A percentile compares a stretch with the other conserved stretches of the same genome.
Conservation (phyloP, 768 basidiomycete genomes). For the Suillus americanus region DNA sequence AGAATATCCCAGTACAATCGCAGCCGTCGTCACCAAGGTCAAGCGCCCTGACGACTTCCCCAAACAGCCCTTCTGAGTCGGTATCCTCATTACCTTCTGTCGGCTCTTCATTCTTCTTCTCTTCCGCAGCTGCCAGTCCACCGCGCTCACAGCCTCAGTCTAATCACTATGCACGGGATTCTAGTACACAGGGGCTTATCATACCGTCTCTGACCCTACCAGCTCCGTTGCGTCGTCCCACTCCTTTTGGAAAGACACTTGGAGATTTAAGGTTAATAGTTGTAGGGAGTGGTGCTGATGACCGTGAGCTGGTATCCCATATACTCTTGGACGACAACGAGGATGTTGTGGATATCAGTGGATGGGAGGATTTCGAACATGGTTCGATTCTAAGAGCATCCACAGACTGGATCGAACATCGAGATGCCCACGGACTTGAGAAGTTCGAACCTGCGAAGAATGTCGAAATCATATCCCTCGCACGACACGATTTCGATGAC, state of each 20-base stretch:
- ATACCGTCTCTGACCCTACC: conserved; percentile 71
- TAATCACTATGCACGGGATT: conserved; percentile 35
- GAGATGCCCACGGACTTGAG: conserved; percentile 63
- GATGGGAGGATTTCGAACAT: conserved; percentile 51
- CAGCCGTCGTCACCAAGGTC: conserved; percentile 49
- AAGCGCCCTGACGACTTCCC: conserved; percentile 53
- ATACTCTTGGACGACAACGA: conserved; percentile 64
- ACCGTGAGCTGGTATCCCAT: conserved; percentile 38
- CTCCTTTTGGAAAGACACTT: conserved; percentile 66
- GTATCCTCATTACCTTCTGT: conserved; percentile 73
- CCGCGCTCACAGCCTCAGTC: conserved; percentile 48
- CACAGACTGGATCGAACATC: conserved; percentile 72
- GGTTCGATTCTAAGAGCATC: conserved; percentile 55
- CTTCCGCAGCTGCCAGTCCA: conserved; percentile 68
- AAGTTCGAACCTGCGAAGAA: conserved; percentile 65
- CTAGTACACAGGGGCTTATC: conserved; percentile 52
- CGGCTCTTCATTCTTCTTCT: conserved; percentile 76
- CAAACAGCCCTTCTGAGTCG: conserved; percentile 63
- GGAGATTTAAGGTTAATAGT: conserved; percentile 62
- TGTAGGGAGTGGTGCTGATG: conserved; percentile 41
- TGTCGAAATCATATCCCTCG: conserved; percentile 57
- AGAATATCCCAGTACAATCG: conserved; percentile 26
- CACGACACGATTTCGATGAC: conserved; percentile 40
- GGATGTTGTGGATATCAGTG: conserved; percentile 61
- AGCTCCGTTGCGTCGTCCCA: conserved; percentile 58